Base-by-base conservation (phyloP, 1,139 yeast species). In the Barnettozyma hawaiiensis region DNA sequence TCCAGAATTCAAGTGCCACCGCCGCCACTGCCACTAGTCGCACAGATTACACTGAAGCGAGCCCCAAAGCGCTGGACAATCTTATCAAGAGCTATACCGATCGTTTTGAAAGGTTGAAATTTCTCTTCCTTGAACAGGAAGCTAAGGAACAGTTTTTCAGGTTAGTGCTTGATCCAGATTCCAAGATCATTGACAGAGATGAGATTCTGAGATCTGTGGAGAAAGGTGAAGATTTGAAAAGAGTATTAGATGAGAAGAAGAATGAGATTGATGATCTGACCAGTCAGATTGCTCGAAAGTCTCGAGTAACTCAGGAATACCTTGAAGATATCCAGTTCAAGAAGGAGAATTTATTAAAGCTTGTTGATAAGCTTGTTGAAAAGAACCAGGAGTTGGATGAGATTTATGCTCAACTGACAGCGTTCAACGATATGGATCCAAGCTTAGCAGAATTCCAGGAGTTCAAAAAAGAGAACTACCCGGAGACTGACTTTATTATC, bases 111-210 rank as follows among this genome's bases (percentile, higher is more conserved):
- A 68, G 78, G 42, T 62, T 80, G 37, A 78, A 80, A 54, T 77
- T 79, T 47, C 71, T 78, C 38, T 81, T 78, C 55, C 60, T 80
- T 39, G 89, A 81, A 54, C 84, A 80, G 52, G 87, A 80, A 52
- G 73, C 85, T 2, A 70, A 83, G 50, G 84, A 80, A 48, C 71
- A 76, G 61, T 81, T 81, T 55, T 62, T 81, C 35, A 54, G 77
- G 14, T 54, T 63, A 9, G 54, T 71, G 6, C 55, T 69, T 6
- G 60, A 62, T 10, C 70, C 67, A 26, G 64, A 62, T 33, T 62
- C 63, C 6, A 48, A 56, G 29, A 49, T 56, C 22, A 57, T 60
- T 4, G 63, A 61, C 23, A 63, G 61, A 31, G 47, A 59, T 26
- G 63, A 66, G 34, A 53, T 62, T 19, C 52, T 56, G 15, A 55